Conservation (phyloP, 1,284 basidiomycete genomes). For the Fomitopsis betulina region DNA sequence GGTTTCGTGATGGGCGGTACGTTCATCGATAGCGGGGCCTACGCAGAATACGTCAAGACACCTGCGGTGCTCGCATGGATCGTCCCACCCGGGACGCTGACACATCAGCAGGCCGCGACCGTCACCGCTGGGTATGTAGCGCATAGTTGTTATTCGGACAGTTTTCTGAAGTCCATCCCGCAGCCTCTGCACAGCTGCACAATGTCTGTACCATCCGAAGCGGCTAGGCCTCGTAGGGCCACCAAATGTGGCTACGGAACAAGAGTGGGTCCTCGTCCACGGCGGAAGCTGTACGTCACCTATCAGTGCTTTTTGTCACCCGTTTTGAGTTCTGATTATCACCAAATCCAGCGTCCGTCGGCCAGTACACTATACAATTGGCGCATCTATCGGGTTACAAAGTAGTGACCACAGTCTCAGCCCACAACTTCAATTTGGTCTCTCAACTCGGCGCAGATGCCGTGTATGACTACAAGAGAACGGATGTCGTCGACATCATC, state of each 20-base stretch:
- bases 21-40: constrained; percentile 28
- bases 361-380: constrained; percentile 39
- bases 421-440: constrained; percentile 34
- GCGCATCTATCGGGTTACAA: constrained; percentile 37
- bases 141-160: not conserved
- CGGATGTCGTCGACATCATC: constrained; percentile 19
- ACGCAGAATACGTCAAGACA: constrained; percentile 35
- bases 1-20: constrained; percentile 21
- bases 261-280: constrained; percentile 26
- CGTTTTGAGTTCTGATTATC: not conserved
- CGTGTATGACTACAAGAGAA: constrained; percentile 29
- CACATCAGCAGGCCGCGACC: constrained; percentile 34
- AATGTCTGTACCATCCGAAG: constrained; percentile 28
- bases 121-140: constrained; percentile 30
- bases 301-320: not conserved
- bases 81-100: constrained; percentile 25
- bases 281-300: constrained; percentile 26
- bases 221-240: constrained; percentile 23
- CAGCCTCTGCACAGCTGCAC: constrained; percentile 31
- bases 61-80: constrained; percentile 28
- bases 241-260: constrained; percentile 8
- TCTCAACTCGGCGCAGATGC: constrained; percentile 37
- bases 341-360: constrained; percentile 26
- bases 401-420: constrained; percentile 36
- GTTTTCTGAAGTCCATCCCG: not conserved